Evolutionary conservation across 805 yeast species (phyloP).

Genomic region (Wickerhamiella cacticola): DNA sequence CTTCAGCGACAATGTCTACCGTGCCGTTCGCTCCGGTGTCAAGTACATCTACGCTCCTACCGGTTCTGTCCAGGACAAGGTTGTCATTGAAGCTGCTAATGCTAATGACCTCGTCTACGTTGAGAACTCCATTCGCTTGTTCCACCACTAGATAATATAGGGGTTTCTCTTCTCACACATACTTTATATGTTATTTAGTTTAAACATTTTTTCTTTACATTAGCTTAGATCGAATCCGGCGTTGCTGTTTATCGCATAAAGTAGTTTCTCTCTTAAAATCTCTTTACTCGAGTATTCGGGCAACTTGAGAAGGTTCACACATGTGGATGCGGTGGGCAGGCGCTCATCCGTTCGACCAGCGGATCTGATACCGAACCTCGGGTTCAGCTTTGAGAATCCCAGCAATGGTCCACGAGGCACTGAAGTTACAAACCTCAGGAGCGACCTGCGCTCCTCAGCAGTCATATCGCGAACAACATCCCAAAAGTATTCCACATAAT

Average conservation of each 20-base stretch:
- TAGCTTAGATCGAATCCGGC: constrained; percentile 68
- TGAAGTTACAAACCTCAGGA: constrained; percentile 82
- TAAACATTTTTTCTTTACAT: neutral
- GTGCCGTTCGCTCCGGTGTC: constrained; percentile 95
- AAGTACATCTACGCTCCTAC: constrained; percentile 93
- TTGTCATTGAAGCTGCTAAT: constrained; percentile 92
- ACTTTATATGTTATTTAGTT: neutral
- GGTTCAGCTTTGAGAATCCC: constrained; percentile 66
- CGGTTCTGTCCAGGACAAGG: constrained; percentile 96
- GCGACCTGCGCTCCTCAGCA: constrained; percentile 46
- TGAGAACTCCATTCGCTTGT: constrained; percentile 92
- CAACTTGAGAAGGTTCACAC: constrained; percentile 73
- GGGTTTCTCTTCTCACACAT: neutral
- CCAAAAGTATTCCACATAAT: constrained; percentile 62
- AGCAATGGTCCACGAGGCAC: constrained; percentile 83
- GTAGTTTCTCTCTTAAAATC: constrained; percentile 46
- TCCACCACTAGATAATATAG: constrained; percentile 62
- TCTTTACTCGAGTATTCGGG: constrained; percentile 67
- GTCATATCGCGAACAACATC: constrained; percentile 58
- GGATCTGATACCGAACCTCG: constrained; percentile 68
- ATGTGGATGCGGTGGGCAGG: constrained; percentile 86
- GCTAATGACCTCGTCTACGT: constrained; percentile 80
- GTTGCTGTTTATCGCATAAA: constrained; percentile 67
- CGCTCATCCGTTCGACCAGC: constrained; percentile 45
- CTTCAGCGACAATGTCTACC: constrained; percentile 97